Evolutionary conservation across 306 rosid genomes (phyloP), one percentile per base, ranked within the genome.

Genomic region (Alnus rubra): DNA sequence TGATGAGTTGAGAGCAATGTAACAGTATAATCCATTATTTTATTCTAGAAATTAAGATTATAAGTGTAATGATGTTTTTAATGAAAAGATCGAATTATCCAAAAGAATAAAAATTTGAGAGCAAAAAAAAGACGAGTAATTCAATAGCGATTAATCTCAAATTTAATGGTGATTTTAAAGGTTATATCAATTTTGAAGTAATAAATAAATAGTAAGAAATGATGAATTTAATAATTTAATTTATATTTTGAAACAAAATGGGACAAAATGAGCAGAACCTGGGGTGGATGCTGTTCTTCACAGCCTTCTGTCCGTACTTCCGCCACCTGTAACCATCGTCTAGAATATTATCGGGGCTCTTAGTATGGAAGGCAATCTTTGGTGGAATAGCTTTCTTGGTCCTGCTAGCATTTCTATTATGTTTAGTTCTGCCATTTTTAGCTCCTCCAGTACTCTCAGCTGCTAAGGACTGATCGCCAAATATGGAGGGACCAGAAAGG

Each of bases 281-380:
- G 60, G 98, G 97, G 85, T 85, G 82, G 15, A 70, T 60, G 87
- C 85, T 90, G 55, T 94, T 87, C 88, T 94, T 94, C 64, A 94
- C 98, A 74, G 97, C 85, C 82, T 94, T 94, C 84, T 94, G 98
- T 1, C 98, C 98, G 79, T 94, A 94, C 75, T 94, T 94, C 70
- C 98, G 88, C 98, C 98, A 94, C 28, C 96, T 92, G 62, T 87
- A 94, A 5, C 98, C 98, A 75, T 94, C 97, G 18, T 94, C 98
- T 44, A 94, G 89, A 81, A 94, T 89, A 83, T 92, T 97, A 81
- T 94, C 94, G 5, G 81, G 90, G 79, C 97, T 94, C 71, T 92
- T 87, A 0, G 98, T 94, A 82, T 94, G 98, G 80, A 94, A 94
- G 7, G 91, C 97, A 82, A 94, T 87, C 93, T 97, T 89, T 0